Conservation (phyloP, 352 stramenopile species). For the Thalassiosira livingstoniorum region DNA sequence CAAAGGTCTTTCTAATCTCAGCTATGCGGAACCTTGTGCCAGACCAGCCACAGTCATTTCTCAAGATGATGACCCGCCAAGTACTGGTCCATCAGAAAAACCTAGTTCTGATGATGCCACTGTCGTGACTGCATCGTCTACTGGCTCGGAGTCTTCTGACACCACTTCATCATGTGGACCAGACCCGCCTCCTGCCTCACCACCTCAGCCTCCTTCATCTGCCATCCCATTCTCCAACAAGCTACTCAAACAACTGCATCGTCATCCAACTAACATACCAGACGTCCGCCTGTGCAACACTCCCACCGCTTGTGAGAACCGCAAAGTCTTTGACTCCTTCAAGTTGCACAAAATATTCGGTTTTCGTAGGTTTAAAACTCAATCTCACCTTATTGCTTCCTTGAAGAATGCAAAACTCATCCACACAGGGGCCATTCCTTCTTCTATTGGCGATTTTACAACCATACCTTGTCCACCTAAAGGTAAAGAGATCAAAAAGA, state of each 20-base stretch:
- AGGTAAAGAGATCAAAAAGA: not conserved
- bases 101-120: not conserved
- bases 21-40: conserved; percentile 2
- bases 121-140: not conserved
- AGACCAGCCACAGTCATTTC: not conserved
- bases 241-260: not conserved
- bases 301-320: not conserved
- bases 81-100: too few relatives aligned
- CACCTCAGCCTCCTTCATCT: not conserved
- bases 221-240: too few relatives aligned
- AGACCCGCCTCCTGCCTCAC: not conserved
- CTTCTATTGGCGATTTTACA: too few relatives aligned
- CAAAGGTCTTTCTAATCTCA: not conserved
- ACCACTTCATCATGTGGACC: not conserved
- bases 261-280: not conserved
- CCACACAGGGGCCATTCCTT: too few relatives aligned
- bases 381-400: not conserved
- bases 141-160: not conserved
- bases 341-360: not conserved
- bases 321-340: too few relatives aligned
- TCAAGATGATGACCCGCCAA: too few relatives aligned
- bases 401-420: not conserved
- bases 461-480: not conserved
- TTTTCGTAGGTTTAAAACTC: not conserved
- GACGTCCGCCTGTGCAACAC: not conserved